phyloP scores from a whole-genome alignment of 768 basidiomycete species.

The Mycena sanguinolenta region DNA sequence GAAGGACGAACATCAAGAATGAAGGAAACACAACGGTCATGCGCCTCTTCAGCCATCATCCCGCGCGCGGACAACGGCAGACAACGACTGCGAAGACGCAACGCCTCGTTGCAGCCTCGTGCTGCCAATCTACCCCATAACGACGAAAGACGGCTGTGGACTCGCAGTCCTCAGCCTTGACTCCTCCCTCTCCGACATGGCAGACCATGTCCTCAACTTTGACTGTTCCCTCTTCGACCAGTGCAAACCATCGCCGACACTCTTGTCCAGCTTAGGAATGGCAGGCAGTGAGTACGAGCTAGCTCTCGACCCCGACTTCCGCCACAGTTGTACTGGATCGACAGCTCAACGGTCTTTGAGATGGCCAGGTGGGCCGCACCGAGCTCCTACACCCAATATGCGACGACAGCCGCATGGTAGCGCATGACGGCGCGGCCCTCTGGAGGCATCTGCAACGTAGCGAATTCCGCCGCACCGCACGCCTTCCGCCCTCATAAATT shows the following conservation, averaged over 20 bases:
- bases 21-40: not conserved
- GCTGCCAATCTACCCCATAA: constrained; percentile 26
- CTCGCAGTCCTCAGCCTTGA: not conserved
- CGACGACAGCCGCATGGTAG: not conserved
- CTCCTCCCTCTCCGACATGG: not conserved
- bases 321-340: too few species aligned
- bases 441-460: too few species aligned
- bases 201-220: constrained; percentile 1
- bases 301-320: too few species aligned
- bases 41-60: not conserved
- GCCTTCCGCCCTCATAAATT: not conserved
- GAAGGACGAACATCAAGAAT: not conserved
- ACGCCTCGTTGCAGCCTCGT: constrained; percentile 28
- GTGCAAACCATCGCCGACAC: not conserved
- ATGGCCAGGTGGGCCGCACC: too few species aligned
- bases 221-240: not conserved
- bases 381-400: not conserved
- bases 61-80: not conserved
- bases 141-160: not conserved
- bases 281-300: too few species aligned
- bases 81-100: not conserved
- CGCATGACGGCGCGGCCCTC: not conserved
- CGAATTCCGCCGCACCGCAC: not conserved
- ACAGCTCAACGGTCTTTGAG: too few species aligned
- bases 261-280: not conserved